These are phyloP conservation scores for Dendrobium nobile DNA, from an alignment of 106 monocot genomes.

Conservation along the genomic window DNA sequence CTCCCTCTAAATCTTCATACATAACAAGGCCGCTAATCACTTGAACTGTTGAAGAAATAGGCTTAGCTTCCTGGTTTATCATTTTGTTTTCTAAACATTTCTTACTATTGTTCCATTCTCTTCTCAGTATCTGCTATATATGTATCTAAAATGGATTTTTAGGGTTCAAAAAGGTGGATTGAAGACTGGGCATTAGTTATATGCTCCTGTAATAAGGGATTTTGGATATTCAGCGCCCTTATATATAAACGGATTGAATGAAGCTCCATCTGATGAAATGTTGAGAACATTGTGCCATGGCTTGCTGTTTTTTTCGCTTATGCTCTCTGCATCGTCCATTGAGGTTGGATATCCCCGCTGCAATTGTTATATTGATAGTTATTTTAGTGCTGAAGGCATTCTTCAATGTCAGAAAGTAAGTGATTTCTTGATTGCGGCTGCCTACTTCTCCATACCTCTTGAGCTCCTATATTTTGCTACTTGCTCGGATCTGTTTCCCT, in stretches of 20 bases:
- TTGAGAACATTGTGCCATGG: conserved; percentile 23
- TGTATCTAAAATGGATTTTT: neutral
- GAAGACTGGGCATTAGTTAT: neutral
- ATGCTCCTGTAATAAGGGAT: neutral
- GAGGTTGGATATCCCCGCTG: conserved; percentile 32
- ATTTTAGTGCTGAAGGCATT: conserved; percentile 37
- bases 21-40: neutral
- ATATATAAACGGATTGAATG: conserved; percentile 15
- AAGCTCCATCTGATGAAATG: conserved; percentile 19
- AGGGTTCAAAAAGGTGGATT: neutral
- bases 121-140: neutral
- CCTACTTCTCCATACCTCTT: conserved; percentile 71
- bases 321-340: conserved; percentile 12
- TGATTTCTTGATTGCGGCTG: conserved; percentile 57
- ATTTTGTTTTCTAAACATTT: neutral
- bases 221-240: neutral
- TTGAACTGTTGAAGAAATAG: neutral
- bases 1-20: no score
- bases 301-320: conserved; percentile 15
- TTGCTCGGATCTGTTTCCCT: conserved; percentile 52
- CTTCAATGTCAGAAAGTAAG: conserved; percentile 52
- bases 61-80: neutral
- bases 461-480: conserved; percentile 60
- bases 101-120: neutral
- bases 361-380: conserved; percentile 33